phyloP scores from a whole-genome alignment of 345 rosid genomes.

The Tarenaya hassleriana region DNA sequence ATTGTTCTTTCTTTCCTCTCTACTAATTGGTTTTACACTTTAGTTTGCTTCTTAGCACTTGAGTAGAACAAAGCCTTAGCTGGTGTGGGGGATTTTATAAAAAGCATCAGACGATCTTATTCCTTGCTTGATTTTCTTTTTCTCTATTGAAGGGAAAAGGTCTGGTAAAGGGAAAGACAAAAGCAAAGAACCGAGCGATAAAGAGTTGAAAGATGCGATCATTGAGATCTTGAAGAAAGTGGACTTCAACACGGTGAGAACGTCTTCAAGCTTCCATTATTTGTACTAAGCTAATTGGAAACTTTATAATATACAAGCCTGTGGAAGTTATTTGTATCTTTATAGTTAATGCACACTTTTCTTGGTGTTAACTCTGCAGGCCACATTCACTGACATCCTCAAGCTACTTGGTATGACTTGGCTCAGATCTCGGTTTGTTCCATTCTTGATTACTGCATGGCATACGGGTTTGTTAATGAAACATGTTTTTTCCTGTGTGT shows the following conservation, averaged over 20 bases:
- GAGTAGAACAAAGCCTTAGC: conserved; percentile 4
- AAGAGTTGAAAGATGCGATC: conserved; percentile 59
- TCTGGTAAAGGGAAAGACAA: conserved; percentile 55
- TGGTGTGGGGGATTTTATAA: conserved; percentile 13
- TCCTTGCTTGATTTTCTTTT: conserved; percentile 10
- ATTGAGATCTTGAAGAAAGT: conserved; percentile 74
- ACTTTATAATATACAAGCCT: not conserved
- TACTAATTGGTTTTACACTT: not conserved
- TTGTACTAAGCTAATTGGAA: not conserved
- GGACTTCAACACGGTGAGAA: conserved; percentile 80
- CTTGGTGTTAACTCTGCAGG: conserved; percentile 49
- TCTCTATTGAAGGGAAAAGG: conserved; percentile 40
- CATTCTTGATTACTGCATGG: not conserved
- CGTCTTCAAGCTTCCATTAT: conserved; percentile 8
- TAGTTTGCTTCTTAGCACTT: conserved; percentile 1
- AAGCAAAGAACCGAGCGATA: conserved; percentile 50
- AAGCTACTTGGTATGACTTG: conserved; percentile 60
- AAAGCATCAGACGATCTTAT: conserved; percentile 14
- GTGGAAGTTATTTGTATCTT: not conserved
- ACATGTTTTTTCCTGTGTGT: conserved; percentile 1
- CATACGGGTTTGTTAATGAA: conserved; percentile 1
- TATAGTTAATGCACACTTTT: conserved; percentile 8
- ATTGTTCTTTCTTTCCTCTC: not conserved
- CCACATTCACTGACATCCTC: conserved; percentile 89
- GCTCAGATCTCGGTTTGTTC: conserved; percentile 5